Evolutionary conservation across 768 basidiomycete species (phyloP), one percentile per base, ranked within the genome.

Genomic region (Podaxis pistillaris): DNA sequence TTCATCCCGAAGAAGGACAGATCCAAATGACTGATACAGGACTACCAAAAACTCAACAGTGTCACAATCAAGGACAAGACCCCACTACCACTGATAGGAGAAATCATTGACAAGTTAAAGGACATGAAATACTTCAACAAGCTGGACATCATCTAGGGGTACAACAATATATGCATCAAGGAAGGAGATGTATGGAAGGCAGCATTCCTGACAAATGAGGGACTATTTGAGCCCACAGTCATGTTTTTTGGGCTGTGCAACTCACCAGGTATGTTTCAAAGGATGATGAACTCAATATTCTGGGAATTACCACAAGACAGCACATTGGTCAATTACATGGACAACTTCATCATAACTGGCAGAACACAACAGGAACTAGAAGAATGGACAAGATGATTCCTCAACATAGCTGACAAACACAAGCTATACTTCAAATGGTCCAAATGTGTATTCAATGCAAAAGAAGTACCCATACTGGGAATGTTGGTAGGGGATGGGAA

Each of bases 281-380:
- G 28, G 19, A 54, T 64, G 58, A 64, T 64, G 58, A 51, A 60
- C 24, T 12, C 2, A 2, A 59, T 64, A 12, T 64, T 64, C 47
- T 12, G 24, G 17, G 56, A 57, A 3, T 6, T 57, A 17, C 47
- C 51, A 12, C 26, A 12, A 11, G 22, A 38, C 37, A 47, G 56
- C 15, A 11, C 1, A 2, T 63, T 82, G 3, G 49, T 74, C 1
- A 68, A 80, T 0, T 80, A 83, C 64, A 65, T 81, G 33, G 19
- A 19, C 19, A 76, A 80, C 64, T 75, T 80, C 40, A 63, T 78
- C 33, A 70, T 75, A 40, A 72, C 64, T 24, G 63, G 66, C 0
- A 54, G 66, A 12, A 66, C 62, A 2, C 1, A 56, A 15, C 33
- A 50, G 15, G 64, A 67, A 44, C 64, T 59, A 17, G 44, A 59